These are phyloP conservation scores for Mycena venus DNA, from an alignment of 768 basidiomycete genomes.

Conservation along the genomic window DNA sequence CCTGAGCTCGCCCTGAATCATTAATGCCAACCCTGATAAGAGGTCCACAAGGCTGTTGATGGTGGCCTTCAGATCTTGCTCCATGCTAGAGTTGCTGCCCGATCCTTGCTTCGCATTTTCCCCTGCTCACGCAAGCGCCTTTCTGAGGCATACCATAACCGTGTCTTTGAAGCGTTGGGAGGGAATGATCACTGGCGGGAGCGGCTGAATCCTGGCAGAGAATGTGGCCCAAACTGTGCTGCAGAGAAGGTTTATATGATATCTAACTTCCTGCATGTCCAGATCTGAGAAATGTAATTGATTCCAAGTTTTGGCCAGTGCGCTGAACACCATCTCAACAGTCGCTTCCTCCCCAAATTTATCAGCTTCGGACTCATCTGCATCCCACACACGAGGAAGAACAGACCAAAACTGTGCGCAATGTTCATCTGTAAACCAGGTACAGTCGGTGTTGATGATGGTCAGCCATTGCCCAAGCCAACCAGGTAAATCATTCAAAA, in stretches of 20 bases:
- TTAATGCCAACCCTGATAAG: too few relatives aligned
- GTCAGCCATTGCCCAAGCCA: too few relatives aligned
- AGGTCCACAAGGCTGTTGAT: too few relatives aligned
- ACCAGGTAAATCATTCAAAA: too few relatives aligned
- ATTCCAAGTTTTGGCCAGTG: background rate
- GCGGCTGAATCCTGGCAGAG: background rate
- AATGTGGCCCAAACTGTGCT: too few relatives aligned
- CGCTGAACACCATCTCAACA: background rate
- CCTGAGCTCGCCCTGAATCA: too few relatives aligned
- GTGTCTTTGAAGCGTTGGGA: background rate
- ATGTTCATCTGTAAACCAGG: too few relatives aligned
- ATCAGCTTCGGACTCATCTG: background rate
- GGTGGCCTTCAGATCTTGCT: too few relatives aligned
- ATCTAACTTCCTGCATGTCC: background rate
- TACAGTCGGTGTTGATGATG: too few relatives aligned
- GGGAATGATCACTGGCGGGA: background rate
- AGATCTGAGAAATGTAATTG: background rate
- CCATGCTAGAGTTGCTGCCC: too few relatives aligned
- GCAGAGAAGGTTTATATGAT: background rate
- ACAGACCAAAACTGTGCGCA: background rate
- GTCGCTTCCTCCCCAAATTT: background rate
- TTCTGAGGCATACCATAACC: background rate
- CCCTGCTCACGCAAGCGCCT: background rate
- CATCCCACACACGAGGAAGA: background rate
- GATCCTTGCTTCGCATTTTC: background rate